Conservation (phyloP, 2,329 filamentous ascomycete genomes). For the Sporothrix variecibatus region DNA sequence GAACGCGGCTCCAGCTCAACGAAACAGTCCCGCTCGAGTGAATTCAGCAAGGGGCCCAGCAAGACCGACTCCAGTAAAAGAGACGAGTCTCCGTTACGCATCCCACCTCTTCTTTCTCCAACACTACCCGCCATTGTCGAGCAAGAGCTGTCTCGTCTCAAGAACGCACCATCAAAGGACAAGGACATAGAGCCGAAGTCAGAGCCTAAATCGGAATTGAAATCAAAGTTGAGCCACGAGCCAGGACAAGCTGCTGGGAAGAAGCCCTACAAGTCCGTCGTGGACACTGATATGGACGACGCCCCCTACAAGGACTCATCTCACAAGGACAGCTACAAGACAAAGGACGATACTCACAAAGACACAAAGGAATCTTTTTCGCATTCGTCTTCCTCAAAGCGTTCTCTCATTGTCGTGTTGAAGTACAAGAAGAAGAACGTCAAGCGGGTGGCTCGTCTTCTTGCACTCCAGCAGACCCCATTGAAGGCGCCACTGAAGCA, state of each 20-base stretch:
- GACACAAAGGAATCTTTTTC: neutral
- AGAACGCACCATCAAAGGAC: slow-evolving; percentile 37
- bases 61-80: slow-evolving; percentile 39
- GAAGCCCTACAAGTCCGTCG: slow-evolving; percentile 37
- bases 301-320: neutral
- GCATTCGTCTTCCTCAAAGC: slow-evolving; percentile 3
- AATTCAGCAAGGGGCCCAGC: neutral
- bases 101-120: slow-evolving; percentile 58
- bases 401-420: slow-evolving; percentile 46
- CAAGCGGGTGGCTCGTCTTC: slow-evolving; percentile 49
- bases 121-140: slow-evolving; percentile 57
- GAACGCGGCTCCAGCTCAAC: slow-evolving; percentile 30
- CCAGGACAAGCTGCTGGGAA: slow-evolving; percentile 41
- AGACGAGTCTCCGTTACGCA: slow-evolving; percentile 40
- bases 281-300: slow-evolving; percentile 14
- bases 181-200: slow-evolving; percentile 30
- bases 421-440: slow-evolving; percentile 52
- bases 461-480: slow-evolving; percentile 48
- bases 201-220: neutral
- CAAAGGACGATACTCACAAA: slow-evolving; percentile 26
- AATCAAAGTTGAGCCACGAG: slow-evolving; percentile 30
- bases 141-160: slow-evolving; percentile 46
- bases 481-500: slow-evolving; percentile 41
- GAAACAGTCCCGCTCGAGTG: neutral
- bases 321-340: slow-evolving; percentile 29